Evolutionary conservation across 2,329 filamentous ascomycete genomes (phyloP).

Genomic region (Talaromyces sp.): DNA sequence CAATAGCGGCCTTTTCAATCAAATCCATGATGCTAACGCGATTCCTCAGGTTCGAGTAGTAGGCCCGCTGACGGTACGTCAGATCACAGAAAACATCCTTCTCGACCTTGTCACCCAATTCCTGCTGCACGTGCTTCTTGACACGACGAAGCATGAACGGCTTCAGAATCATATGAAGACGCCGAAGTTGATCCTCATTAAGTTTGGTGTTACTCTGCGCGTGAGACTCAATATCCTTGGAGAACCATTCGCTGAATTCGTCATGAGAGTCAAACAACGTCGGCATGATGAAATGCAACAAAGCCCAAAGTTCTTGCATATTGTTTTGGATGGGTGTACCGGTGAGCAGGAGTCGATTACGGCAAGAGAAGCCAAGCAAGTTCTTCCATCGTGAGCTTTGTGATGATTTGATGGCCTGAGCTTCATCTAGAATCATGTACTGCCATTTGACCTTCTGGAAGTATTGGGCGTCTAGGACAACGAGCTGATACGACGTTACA

Average conservation of each 20-base stretch:
- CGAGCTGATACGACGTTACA: conserved; percentile 94
- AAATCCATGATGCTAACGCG: conserved; percentile 99
- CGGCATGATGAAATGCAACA: conserved; percentile 99
- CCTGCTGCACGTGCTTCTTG: conserved; percentile 99
- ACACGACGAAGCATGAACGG: conserved; percentile 99
- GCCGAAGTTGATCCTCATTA: conserved; percentile 94
- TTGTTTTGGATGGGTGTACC: conserved; percentile 99
- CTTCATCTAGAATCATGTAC: conserved; percentile 99
- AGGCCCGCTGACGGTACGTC: conserved; percentile 90
- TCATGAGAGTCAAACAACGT: conserved; percentile 72
- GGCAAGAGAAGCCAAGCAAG: conserved; percentile 86
- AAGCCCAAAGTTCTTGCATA: conserved; percentile 98
- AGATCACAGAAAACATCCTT: conserved; percentile 93
- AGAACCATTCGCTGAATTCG: conserved; percentile 53
- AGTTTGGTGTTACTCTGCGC: conserved; percentile 99
- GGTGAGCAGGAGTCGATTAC: conserved; percentile 87
- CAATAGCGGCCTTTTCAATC: conserved; percentile 91
- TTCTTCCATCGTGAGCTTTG: conserved; percentile 97
- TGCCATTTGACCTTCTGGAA: conserved; percentile 99
- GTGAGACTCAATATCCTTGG: conserved; percentile 80
- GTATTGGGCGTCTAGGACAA: conserved; percentile 92
- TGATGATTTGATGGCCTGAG: conserved; percentile 98
- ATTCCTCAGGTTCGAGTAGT: conserved; percentile 88
- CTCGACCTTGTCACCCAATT: conserved; percentile 98
- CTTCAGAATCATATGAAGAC: conserved; percentile 97